Conservation (phyloP, 495 filamentous ascomycete species). For the Copromyces sp. region DNA sequence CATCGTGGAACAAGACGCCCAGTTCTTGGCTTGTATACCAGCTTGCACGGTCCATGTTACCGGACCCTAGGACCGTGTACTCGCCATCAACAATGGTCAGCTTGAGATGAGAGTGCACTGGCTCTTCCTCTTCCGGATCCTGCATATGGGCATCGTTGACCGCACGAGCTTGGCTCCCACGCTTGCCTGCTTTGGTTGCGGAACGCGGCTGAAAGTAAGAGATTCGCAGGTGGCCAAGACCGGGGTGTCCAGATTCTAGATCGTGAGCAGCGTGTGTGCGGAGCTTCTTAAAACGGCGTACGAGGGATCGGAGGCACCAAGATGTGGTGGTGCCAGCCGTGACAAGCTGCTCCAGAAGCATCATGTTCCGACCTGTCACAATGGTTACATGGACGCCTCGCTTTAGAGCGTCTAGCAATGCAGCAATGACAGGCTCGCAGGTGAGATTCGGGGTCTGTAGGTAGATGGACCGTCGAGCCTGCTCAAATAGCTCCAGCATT, state of each 20-base stretch:
- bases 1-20: slow-evolving; percentile 52
- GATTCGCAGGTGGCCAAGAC: slow-evolving; percentile 34
- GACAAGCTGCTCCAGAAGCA: slow-evolving; percentile 62
- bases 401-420: slow-evolving; percentile 41
- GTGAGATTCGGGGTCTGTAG: slow-evolving; percentile 68
- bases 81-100: slow-evolving; percentile 51
- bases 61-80: slow-evolving; percentile 56
- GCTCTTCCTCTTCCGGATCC: slow-evolving; percentile 29
- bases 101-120: slow-evolving; percentile 63
- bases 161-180: slow-evolving; percentile 1
- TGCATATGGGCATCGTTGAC: neutral
- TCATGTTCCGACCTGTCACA: slow-evolving; percentile 54
- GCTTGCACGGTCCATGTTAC: slow-evolving; percentile 66
- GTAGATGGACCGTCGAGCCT: slow-evolving; percentile 43
- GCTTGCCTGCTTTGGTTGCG: neutral
- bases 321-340: slow-evolving; percentile 59
- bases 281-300: slow-evolving; percentile 32
- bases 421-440: slow-evolving; percentile 42
- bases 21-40: slow-evolving; percentile 72
- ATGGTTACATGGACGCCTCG: slow-evolving; percentile 53
- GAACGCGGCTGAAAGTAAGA: slow-evolving; percentile 34
- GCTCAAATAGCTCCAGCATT: slow-evolving; percentile 42
- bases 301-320: slow-evolving; percentile 44
- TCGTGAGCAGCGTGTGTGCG: neutral
- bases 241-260: slow-evolving; percentile 22